Evolutionary conservation across 371 early-diverging fungal genomes (phyloP), one percentile per base, ranked within the genome.

Genomic region (Choanephora cucurbitarum): DNA sequence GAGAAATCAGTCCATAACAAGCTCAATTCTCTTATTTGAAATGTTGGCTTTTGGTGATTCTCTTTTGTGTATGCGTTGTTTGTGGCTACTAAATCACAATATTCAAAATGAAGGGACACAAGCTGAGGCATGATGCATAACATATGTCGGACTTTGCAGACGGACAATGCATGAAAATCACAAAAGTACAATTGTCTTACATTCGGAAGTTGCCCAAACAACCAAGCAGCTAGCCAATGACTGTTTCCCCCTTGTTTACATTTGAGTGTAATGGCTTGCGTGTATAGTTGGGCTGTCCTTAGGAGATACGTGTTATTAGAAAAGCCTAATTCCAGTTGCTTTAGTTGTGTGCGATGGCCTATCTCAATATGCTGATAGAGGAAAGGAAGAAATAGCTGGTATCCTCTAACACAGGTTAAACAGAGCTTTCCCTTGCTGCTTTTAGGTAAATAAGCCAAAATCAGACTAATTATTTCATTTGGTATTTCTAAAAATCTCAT

Each of bases 1-100:
- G 72, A 58, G 52, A 79, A 76, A 34, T 79, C 76, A 13, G 79
- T 79, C 79, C 79, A 79, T 4, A 59, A 24, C 4, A 72, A 51
- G 28, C 55, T 49, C 1, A 79, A 49, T 22, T 51, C 39, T 18
- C 33, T 44, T 28, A 62, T 15, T 28, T 45, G 28, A 7, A 28
- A 28, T 28, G 7, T 50, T 32, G 50, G 44, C 24, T 43, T 41
- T 17, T 28, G 2, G n/a, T n/a, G n/a, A n/a, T n/a, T n/a, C n/a
- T n/a, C n/a, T n/a, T n/a, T n/a, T n/a, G n/a, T n/a, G n/a, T n/a
- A n/a, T n/a, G 28, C 14, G 19, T n/a, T 57, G 18, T 3, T 32
- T 19, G 17, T 31, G 11, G 32, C 11, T 23, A 15, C 52, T 7
- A 79, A 62, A 9, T 69, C 62, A 23, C 75, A 79, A 42, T 73